Percentiles rank a stretch among this genome's conserved stretches.
Evolutionary conservation across 2,329 filamentous ascomycete genomes (phyloP).

Genomic region (Claviceps purpurea): DNA sequence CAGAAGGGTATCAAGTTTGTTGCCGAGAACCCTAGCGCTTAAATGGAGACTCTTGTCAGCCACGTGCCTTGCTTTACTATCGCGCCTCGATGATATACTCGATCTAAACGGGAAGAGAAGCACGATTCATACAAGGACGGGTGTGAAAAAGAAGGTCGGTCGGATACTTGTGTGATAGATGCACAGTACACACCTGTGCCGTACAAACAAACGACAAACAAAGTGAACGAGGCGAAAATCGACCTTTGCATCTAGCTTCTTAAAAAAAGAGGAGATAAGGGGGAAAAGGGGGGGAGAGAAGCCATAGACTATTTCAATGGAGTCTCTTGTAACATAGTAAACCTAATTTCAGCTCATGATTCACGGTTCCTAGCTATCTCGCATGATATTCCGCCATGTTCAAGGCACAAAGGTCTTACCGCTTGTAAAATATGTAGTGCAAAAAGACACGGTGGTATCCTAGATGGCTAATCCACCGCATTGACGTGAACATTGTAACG

Average conservation of each 20-base stretch:
- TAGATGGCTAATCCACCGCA: too few species aligned
- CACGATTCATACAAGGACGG: constrained; percentile 3
- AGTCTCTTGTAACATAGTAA: constrained; percentile 5
- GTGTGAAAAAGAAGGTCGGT: neutral
- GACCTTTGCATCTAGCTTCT: too few species aligned
- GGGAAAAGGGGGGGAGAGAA: neutral
- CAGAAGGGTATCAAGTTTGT: constrained; percentile 65
- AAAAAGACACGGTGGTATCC: too few species aligned
- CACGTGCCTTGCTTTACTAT: neutral
- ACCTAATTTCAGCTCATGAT: neutral
- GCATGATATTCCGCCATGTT: too few species aligned
- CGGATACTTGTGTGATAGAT: neutral
- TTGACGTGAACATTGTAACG: too few species aligned
- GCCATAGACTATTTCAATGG: constrained; percentile 4
- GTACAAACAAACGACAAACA: neutral
- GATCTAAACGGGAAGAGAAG: neutral
- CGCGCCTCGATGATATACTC: neutral
- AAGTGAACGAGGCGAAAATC: neutral
- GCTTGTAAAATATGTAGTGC: too few species aligned
- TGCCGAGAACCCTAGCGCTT: constrained; percentile 45
- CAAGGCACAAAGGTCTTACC: too few species aligned
- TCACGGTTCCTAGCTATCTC: neutral
- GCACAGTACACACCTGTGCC: neutral
- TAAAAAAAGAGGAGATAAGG: neutral
- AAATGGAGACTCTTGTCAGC: constrained; percentile 17